These are phyloP conservation scores for Rosa hybrid DNA, from an alignment of 331 rosid species.

Conservation along the genomic window DNA sequence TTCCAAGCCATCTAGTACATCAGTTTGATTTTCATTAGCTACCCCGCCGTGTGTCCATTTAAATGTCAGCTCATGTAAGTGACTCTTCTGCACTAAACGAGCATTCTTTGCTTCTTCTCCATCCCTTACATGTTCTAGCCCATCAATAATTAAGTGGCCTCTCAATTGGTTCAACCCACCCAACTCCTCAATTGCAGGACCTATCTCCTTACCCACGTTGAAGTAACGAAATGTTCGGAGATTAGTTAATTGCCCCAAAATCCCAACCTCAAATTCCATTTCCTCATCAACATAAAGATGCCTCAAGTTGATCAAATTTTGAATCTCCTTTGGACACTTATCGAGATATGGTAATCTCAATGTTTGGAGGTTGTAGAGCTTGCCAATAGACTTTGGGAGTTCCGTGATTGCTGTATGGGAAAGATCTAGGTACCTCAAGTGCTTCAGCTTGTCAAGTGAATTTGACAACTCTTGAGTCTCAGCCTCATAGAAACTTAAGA, in stretches of 20 bases:
- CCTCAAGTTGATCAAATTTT: not conserved
- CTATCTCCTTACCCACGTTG: not conserved
- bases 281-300: not conserved
- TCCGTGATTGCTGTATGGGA: not conserved
- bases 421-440: not conserved
- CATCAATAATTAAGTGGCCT: not conserved
- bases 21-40: not conserved
- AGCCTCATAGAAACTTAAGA: no score
- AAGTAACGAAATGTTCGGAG: not conserved
- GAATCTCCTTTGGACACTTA: not conserved
- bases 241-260: not conserved
- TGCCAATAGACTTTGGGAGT: not conserved
- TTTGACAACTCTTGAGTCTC: no score
- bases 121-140: not conserved
- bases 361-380: slow-evolving; percentile 5
- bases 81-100: not conserved
- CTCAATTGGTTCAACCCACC: not conserved
- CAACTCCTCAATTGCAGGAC: not conserved
- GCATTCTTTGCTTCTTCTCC: not conserved
- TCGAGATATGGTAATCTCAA: not conserved
- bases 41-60: not conserved
- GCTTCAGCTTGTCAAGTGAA: not conserved
- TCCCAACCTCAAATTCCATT: not conserved
- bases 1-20: not conserved
- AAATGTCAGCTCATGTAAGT: not conserved